Evolutionary conservation across 495 filamentous ascomycete genomes (phyloP), one percentile per base, ranked within the genome.

Genomic region (Podospora comata): DNA sequence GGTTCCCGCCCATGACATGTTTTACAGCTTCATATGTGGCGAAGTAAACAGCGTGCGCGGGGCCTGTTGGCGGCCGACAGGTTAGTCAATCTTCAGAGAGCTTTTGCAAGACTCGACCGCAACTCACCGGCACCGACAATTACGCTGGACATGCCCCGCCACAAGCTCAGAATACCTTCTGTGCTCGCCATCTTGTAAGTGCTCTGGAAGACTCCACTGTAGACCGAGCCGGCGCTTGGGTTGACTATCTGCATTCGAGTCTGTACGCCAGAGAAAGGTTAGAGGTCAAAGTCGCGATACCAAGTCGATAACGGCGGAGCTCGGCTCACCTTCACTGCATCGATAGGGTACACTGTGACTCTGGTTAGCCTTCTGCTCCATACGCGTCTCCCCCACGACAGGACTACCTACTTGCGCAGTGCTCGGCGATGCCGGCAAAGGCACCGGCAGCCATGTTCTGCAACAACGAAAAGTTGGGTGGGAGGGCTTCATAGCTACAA

Each of bases 321-420:
- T 39, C 64, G 65, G 77, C 86, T 79, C 82, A 97, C 96, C 89
- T 99, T 99, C 67, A 99, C 89, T 70, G 97, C 87, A 81, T 99
- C 95, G 70, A 99, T 91, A 9, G 95, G 95, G 73, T 99, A 99
- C 95, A 99, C 94, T 94, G 79, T 94, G 92, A 80, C 1, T 94
- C 91, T 85, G 32, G 69, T 81, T 70, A 80, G 76, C 62, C 54
- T 15, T 60, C 9, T n/a, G 18, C 39, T 15, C 23, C 53, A 20
- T 13, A 28, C 4, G 48, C 30, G 0, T 13, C 39, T 48, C 39
- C 9, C 13, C 39, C 39, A 48, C 23, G 23, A 13, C 15, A 13
- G 39, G 67, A 62, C 53, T 53, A 73, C 88, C 74, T 89, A 98
- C 95, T 78, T 65, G 75, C 68, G 64, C 75, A 77, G 67, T 77